Percentiles rank a stretch among this genome's conserved stretches.
Evolutionary conservation across 345 rosid species (phyloP).

Genomic region (Eucalyptus curtisii): DNA sequence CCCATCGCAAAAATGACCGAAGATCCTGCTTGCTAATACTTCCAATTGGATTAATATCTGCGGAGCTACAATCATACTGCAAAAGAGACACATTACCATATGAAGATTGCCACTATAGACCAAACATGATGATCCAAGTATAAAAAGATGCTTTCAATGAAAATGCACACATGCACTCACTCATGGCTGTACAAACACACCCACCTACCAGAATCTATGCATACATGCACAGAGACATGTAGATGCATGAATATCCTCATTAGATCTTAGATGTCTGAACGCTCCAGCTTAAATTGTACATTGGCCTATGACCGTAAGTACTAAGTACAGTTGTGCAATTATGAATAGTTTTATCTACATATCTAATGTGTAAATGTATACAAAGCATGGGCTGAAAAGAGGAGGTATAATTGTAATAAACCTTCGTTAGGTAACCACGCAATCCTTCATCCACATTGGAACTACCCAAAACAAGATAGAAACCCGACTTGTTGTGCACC

Average conservation of each 20-base stretch:
- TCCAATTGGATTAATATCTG: conserved; percentile 96
- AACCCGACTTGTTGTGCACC: conserved; percentile 85
- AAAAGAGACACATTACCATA: neutral
- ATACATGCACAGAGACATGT: neutral
- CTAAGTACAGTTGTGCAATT: neutral
- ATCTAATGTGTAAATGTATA: neutral
- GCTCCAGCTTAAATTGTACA: neutral
- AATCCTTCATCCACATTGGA: conserved; percentile 93
- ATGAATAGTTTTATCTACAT: neutral
- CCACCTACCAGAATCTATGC: neutral
- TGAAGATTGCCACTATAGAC: neutral
- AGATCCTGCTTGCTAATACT: conserved; percentile 88
- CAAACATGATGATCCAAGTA: neutral
- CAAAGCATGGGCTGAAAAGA: neutral
- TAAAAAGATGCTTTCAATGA: neutral
- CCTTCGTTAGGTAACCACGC: conserved; percentile 95
- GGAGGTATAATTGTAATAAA: neutral
- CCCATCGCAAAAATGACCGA: conserved; percentile 77
- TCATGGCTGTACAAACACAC: neutral
- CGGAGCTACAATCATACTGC: conserved; percentile 97
- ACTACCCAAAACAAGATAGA: conserved; percentile 92
- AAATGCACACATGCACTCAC: neutral
- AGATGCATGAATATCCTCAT: neutral
- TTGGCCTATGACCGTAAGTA: neutral
- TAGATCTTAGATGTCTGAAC: neutral